Evolutionary conservation across 345 rosid species (phyloP), one percentile per base, ranked within the genome.

Genomic region (Turnera subulata): DNA sequence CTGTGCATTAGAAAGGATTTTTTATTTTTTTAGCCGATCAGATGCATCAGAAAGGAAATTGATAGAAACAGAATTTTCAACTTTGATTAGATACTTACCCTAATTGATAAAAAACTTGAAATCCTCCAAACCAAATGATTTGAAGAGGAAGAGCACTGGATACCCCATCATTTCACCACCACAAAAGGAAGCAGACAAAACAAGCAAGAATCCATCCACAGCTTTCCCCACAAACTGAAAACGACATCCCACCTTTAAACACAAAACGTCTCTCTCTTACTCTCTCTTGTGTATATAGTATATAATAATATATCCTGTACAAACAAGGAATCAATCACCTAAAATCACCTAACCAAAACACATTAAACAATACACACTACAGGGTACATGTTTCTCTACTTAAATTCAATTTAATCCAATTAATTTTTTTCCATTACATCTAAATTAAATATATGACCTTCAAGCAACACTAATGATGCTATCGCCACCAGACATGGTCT

Each of bases 381-480:
- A n/a, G n/a, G n/a, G n/a, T n/a, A n/a, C n/a, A n/a, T n/a, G n/a
- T n/a, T n/a, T n/a, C n/a, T n/a, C n/a, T n/a, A n/a, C n/a, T n/a
- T n/a, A n/a, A n/a, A n/a, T n/a, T n/a, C n/a, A n/a, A n/a, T n/a
- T n/a, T n/a, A 42, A 0, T 42, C 45, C 45, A 13, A 42, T 42
- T n/a, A n/a, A n/a, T n/a, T n/a, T n/a, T n/a, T n/a, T n/a, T n/a
- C 45, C 13, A 7, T 18, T 16, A 14, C 5, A 10, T 55, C 22
- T 32, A 15, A n/a, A n/a, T n/a, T n/a, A n/a, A n/a, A n/a, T n/a
- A n/a, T n/a, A n/a, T n/a, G n/a, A n/a, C n/a, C 67, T 65, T 85
- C 77, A 85, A 60, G 90, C 90, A 50, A 83, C 85, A 56, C 82
- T 85, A 45, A 85, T 84, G 55, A 78, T 79, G 71, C 79, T 86